A percentile compares a stretch with the other conserved stretches of the same genome.
Evolutionary conservation across 805 yeast species (phyloP).

Genomic region (Nakazawaea anatomiae): DNA sequence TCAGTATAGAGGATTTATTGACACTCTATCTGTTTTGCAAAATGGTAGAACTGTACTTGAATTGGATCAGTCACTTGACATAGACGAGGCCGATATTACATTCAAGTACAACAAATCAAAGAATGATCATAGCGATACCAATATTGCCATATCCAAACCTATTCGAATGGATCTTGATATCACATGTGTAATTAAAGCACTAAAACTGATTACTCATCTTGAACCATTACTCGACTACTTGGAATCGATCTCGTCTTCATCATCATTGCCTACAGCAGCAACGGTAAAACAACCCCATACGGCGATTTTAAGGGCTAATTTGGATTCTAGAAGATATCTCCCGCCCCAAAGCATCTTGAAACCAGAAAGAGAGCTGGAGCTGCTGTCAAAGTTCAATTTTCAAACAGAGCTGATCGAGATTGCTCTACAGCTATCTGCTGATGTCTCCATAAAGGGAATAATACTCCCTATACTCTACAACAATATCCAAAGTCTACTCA

Average conservation of each 20-base stretch:
- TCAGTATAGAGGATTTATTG: conserved; percentile 44
- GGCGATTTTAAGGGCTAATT: not conserved
- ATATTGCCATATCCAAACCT: conserved; percentile 38
- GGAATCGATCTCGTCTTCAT: not conserved
- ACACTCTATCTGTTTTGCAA: conserved; percentile 24
- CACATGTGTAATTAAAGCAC: conserved; percentile 1
- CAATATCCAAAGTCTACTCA: conserved; percentile 25
- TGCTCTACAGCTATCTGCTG: conserved; percentile 17
- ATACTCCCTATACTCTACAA: conserved; percentile 41
- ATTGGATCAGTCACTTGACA: conserved; percentile 13
- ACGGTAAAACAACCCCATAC: not conserved
- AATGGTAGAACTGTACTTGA: conserved; percentile 20
- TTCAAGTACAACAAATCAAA: conserved; percentile 35
- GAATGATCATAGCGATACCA: conserved; percentile 22
- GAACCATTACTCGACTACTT: conserved; percentile 12
- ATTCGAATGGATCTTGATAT: conserved; percentile 21
- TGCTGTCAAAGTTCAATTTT: conserved; percentile 22
- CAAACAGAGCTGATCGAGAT: conserved; percentile 34
- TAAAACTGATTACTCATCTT: conserved; percentile 11
- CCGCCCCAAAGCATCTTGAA: no score
- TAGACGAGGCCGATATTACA: conserved; percentile 40
- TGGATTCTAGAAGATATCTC: conserved; percentile 2
- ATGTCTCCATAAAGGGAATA: conserved; percentile 18
- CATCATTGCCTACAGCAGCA: not conserved
- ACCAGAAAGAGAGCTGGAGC: not conserved